phyloP scores from a whole-genome alignment of 1,284 basidiomycete genomes.

The Cronartium ribicola region DNA sequence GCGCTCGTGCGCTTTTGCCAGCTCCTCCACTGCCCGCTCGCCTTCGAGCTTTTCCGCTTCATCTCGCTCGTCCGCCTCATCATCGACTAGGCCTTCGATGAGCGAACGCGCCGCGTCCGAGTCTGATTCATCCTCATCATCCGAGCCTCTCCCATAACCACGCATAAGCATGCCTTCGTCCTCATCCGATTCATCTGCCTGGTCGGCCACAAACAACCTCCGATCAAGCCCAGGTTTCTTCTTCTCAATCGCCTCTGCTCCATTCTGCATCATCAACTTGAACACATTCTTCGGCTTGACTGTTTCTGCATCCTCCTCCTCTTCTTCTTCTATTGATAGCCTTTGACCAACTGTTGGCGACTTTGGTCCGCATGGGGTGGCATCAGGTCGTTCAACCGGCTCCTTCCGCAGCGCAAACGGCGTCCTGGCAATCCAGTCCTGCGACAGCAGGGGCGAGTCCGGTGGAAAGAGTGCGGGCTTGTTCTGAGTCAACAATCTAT shows the following conservation, averaged over 20 bases:
- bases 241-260: constrained; percentile 10
- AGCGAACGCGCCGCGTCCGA: not conserved
- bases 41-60: constrained; percentile 19
- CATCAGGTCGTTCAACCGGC: not conserved
- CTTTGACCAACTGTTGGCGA: constrained; percentile 4
- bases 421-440: constrained; percentile 25
- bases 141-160: constrained; percentile 4
- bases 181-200: constrained; percentile 39
- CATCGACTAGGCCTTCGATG: constrained; percentile 24
- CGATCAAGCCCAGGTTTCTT: not conserved
- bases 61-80: constrained; percentile 29
- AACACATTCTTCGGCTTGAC: constrained; percentile 7
- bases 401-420: constrained; percentile 38
- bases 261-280: constrained; percentile 24
- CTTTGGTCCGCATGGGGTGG: not conserved
- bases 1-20: constrained; percentile 10
- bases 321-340: not conserved
- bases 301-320: not conserved
- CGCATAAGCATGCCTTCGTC: constrained; percentile 9
- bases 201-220: constrained; percentile 25
- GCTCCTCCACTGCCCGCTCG: constrained; percentile 2
- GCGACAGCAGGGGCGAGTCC: constrained; percentile 38
- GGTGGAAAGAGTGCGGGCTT: constrained; percentile 29
- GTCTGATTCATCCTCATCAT: constrained; percentile 2
- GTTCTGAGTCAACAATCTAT: constrained; percentile 37